Evolutionary conservation across 176 grass and related monocot genomes (phyloP).

Genomic region (Miscanthus lutarioriparius): DNA sequence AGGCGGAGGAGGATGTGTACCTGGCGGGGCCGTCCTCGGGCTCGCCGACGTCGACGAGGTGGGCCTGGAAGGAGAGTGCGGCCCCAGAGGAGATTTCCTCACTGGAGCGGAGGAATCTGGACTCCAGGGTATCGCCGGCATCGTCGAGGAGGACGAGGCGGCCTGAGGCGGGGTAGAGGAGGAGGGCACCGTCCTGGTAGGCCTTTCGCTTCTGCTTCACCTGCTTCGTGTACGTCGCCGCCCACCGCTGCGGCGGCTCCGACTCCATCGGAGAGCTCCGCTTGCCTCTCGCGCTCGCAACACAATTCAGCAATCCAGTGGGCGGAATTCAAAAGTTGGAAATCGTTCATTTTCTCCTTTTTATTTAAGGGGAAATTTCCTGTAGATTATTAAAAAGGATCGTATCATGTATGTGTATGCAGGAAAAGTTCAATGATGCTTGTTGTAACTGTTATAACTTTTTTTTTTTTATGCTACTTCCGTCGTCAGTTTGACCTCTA

Average conservation of each 20-base stretch:
- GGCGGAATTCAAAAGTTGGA: too few relatives aligned
- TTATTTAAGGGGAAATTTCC: too few relatives aligned
- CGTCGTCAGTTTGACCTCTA: too few relatives aligned
- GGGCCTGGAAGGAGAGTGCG: constrained; percentile 54
- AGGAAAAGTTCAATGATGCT: too few relatives aligned
- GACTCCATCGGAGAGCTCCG: constrained; percentile 39
- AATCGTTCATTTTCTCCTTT: too few relatives aligned
- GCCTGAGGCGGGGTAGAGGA: constrained; percentile 44
- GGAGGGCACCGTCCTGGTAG: constrained; percentile 70
- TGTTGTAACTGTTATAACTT: too few relatives aligned
- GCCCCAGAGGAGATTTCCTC: constrained; percentile 49
- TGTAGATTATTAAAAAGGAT: too few relatives aligned
- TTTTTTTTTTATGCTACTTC: too few relatives aligned
- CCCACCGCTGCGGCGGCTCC: constrained; percentile 43
- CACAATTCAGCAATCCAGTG: too few relatives aligned
- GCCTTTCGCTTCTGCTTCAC: constrained; percentile 87
- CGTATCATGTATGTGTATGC: too few relatives aligned
- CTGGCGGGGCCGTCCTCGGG: not conserved
- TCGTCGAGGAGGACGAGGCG: constrained; percentile 67
- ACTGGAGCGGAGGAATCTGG: constrained; percentile 44
- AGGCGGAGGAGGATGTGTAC: not conserved
- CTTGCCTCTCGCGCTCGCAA: not conserved
- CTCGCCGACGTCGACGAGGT: constrained; percentile 78
- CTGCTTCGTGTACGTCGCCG: constrained; percentile 78
- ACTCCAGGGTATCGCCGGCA: constrained; percentile 62